These are phyloP conservation scores for Phellopilus nigrolimitatus DNA, from an alignment of 1,284 basidiomycete genomes.

Conservation along the genomic window DNA sequence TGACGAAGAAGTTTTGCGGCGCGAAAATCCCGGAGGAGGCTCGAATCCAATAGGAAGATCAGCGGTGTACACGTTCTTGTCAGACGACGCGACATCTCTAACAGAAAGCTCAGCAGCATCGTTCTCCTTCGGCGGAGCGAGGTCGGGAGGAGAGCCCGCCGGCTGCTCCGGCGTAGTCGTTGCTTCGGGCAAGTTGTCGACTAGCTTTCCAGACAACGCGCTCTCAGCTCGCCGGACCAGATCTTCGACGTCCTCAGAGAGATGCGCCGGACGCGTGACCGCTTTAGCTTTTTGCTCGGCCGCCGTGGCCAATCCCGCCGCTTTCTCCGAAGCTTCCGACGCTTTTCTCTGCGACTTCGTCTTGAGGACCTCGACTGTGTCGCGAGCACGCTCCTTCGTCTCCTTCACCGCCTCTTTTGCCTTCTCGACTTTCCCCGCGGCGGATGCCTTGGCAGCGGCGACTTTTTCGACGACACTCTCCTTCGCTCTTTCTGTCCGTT, in stretches of 20 bases:
- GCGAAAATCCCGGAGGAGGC: constrained; percentile 81
- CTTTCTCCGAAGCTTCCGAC: constrained; percentile 33
- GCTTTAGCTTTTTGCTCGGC: constrained; percentile 37
- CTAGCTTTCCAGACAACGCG: constrained; percentile 47
- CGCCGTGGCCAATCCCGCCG: constrained; percentile 28
- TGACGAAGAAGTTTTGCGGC: constrained; percentile 37
- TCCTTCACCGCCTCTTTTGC: constrained; percentile 35
- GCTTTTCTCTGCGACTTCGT: constrained; percentile 42
- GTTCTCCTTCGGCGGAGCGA: constrained; percentile 24
- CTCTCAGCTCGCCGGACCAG: constrained; percentile 67
- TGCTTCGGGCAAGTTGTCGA: constrained; percentile 30
- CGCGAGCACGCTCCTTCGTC: constrained; percentile 45
- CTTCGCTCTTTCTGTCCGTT: constrained; percentile 8
- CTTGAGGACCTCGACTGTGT: constrained; percentile 43
- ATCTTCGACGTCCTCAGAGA: constrained; percentile 59
- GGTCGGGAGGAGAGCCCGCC: constrained; percentile 29
- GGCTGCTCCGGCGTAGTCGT: constrained; percentile 33
- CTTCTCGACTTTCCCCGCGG: constrained; percentile 34
- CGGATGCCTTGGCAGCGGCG: constrained; percentile 23
- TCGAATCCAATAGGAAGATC: constrained; percentile 89
- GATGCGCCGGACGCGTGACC: constrained; percentile 29
- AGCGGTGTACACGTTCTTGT: constrained; percentile 56
- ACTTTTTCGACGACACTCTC: constrained; percentile 10
- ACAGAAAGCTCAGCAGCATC: constrained; percentile 26
- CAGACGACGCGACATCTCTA: constrained; percentile 25